Evolutionary conservation across 768 basidiomycete genomes (phyloP).

Genomic region (Glaciozyma martinii): DNA sequence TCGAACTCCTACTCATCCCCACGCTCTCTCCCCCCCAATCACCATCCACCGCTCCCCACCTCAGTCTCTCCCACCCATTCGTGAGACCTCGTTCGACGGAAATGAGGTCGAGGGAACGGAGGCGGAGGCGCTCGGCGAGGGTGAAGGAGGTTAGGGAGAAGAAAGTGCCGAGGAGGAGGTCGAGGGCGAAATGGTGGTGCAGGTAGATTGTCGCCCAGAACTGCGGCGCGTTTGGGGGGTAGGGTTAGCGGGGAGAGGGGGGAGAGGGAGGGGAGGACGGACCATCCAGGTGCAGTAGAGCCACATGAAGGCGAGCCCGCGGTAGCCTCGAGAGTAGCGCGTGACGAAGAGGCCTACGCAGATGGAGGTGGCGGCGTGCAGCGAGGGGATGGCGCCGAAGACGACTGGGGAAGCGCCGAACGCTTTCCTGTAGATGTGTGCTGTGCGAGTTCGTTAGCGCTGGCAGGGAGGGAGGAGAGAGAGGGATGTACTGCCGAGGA

Average conservation of each 20-base stretch:
- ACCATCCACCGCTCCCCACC: background rate
- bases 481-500: constrained; percentile 26
- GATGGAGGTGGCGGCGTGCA: constrained; percentile 26
- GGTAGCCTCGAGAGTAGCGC: constrained; percentile 21
- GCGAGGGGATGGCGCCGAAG: constrained; percentile 28
- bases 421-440: constrained; percentile 27
- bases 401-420: constrained; percentile 26
- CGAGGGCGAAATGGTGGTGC: constrained; percentile 27
- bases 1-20: background rate
- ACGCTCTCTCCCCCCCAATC: background rate
- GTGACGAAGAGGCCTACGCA: constrained; percentile 21
- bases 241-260: background rate
- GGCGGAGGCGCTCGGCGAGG: constrained; percentile 19
- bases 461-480: background rate
- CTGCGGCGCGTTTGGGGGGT: background rate
- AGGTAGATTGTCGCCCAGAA: constrained; percentile 19
- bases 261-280: background rate
- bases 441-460: background rate
- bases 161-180: constrained; percentile 24
- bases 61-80: constrained; percentile 24
- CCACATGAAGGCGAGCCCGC: constrained; percentile 15
- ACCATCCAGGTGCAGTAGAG: constrained; percentile 19
- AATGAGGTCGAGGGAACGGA: constrained; percentile 20
- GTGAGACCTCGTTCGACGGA: constrained; percentile 19
- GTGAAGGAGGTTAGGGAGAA: constrained; percentile 25